Evolutionary conservation across 306 rosid species (phyloP).

Genomic region (Ormosia emarginata): DNA sequence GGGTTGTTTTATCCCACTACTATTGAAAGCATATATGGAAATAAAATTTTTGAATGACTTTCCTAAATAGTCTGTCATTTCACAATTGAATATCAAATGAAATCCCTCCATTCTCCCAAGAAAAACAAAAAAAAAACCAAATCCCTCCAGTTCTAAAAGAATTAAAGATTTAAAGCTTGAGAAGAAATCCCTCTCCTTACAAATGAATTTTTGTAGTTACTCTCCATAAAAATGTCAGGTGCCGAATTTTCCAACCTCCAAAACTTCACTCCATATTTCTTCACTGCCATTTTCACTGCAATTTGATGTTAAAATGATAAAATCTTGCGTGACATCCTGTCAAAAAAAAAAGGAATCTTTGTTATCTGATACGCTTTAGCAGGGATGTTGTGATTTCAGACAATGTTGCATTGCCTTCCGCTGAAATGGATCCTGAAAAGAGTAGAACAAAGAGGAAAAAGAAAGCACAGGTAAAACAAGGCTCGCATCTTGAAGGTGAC

Average conservation of each 20-base stretch:
- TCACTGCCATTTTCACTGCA: neutral
- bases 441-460: slow-evolving; percentile 42
- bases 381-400: slow-evolving; percentile 30
- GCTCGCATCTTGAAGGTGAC: slow-evolving; percentile 26
- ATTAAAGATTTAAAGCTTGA: neutral
- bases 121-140: neutral
- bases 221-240: neutral
- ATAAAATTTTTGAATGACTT: neutral
- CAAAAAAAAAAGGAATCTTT: neutral
- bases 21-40: neutral
- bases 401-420: slow-evolving; percentile 20
- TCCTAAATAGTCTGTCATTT: neutral
- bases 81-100: slow-evolving; percentile 7
- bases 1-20: neutral
- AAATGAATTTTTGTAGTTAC: neutral
- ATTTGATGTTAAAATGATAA: neutral
- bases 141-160: neutral
- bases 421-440: slow-evolving; percentile 21
- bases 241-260: neutral
- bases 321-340: neutral
- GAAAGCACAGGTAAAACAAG: slow-evolving; percentile 32
- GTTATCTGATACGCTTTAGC: slow-evolving; percentile 3
- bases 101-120: neutral
- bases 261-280: neutral
- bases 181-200: neutral